These are phyloP conservation scores for Pochonia chlamydosporia DNA, from an alignment of 2,329 filamentous ascomycete genomes.

Conservation along the genomic window DNA sequence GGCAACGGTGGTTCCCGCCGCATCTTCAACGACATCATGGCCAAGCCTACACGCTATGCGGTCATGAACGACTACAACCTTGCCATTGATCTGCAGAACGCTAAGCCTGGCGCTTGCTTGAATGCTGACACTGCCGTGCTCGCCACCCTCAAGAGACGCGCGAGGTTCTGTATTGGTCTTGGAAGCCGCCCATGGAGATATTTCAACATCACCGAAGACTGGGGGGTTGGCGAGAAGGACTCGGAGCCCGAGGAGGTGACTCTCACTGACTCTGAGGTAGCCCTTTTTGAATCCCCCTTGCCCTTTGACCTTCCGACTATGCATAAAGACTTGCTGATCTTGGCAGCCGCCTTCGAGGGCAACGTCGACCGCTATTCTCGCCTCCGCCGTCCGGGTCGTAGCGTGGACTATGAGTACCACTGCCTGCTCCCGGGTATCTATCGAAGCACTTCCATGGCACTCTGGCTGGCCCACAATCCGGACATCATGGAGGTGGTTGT, in stretches of 20 bases:
- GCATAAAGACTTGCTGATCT: conserved; percentile 32
- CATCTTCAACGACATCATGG: conserved; percentile 28
- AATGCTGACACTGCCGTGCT: not conserved
- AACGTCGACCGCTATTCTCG: conserved; percentile 33
- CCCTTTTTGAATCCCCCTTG: not conserved
- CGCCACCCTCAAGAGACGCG: not conserved
- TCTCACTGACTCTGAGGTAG: not conserved
- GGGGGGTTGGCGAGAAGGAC: not conserved
- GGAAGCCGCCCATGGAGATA: not conserved
- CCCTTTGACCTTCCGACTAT: conserved; percentile 25
- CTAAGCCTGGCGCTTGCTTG: not conserved
- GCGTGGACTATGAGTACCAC: too few relatives aligned
- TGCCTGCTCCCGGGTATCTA: too few relatives aligned
- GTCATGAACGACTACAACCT: conserved; percentile 31
- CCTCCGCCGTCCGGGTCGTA: conserved; percentile 16
- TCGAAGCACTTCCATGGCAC: too few relatives aligned
- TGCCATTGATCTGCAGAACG: not conserved
- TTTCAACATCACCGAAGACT: not conserved
- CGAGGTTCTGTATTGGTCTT: not conserved
- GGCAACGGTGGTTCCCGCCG: not conserved
- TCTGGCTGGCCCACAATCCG: too few relatives aligned
- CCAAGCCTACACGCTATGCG: conserved; percentile 16
- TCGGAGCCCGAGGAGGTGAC: not conserved
- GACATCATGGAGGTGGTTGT: too few relatives aligned
- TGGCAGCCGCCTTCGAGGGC: conserved; percentile 29